A percentile compares a stretch with the other conserved stretches of the same genome.
Evolutionary conservation across 2,329 filamentous ascomycete species (phyloP).

Genomic region (Cladosporium sphaerospermum): DNA sequence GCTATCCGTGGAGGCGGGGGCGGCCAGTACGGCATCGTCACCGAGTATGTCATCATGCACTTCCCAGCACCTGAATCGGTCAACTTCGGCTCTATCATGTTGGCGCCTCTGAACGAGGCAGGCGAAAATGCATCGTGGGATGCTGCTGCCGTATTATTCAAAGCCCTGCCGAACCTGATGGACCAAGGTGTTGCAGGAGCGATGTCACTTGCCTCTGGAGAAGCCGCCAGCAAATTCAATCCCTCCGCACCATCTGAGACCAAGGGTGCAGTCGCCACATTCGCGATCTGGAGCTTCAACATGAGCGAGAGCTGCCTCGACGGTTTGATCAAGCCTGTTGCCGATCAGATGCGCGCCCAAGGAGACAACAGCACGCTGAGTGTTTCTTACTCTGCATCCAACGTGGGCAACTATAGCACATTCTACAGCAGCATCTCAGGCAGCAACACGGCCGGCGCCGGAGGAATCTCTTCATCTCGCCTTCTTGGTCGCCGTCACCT

Average conservation of each 20-base stretch:
- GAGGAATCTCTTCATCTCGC: constrained; percentile 29
- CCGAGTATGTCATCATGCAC: constrained; percentile 17
- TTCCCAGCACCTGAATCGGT: constrained; percentile 20
- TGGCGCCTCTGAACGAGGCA: constrained; percentile 19
- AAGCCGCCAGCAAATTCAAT: constrained; percentile 27
- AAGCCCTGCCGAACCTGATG: constrained; percentile 27
- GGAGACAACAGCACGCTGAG: constrained; percentile 11
- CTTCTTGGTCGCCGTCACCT: constrained; percentile 31
- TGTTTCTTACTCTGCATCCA: constrained; percentile 15
- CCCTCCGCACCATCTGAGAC: constrained; percentile 26
- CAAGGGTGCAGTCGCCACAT: constrained; percentile 24
- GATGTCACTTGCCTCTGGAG: constrained; percentile 15
- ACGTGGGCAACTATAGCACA: constrained; percentile 21
- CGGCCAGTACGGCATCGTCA: constrained; percentile 13
- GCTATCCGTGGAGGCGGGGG: constrained; percentile 16
- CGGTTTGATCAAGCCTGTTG: constrained; percentile 17
- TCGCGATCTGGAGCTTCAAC: constrained; percentile 27
- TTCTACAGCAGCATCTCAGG: constrained; percentile 27
- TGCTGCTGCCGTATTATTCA: constrained; percentile 27
- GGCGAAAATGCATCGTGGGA: constrained; percentile 30
- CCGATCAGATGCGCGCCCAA: constrained; percentile 8
- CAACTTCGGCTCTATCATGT: constrained; percentile 13
- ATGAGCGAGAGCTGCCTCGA: constrained; percentile 18
- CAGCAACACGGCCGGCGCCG: constrained; percentile 25
- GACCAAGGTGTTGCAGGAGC: constrained; percentile 25